phyloP scores from a whole-genome alignment of 495 filamentous ascomycete genomes.

The Tuber umbilicatum region DNA sequence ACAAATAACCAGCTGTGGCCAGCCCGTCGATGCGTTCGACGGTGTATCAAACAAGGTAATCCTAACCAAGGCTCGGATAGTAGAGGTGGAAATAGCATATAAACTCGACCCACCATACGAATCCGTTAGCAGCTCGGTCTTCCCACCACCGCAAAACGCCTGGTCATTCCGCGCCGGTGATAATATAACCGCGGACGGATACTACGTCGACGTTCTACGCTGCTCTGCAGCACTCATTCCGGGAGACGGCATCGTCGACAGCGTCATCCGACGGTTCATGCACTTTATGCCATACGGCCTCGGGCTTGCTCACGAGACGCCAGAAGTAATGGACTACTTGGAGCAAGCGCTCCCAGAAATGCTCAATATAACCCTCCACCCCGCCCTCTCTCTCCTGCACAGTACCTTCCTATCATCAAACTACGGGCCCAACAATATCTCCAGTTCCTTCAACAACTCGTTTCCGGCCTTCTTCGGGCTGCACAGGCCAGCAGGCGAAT shows the following conservation, averaged over 20 bases:
- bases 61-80: constrained; percentile 14
- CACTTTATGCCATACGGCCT: constrained; percentile 29
- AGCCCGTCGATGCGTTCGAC: background rate
- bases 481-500: constrained; percentile 21
- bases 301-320: constrained; percentile 12
- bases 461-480: constrained; percentile 30
- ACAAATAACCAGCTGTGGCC: constrained; percentile 24
- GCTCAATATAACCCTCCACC: constrained; percentile 27
- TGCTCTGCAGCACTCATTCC: constrained; percentile 28
- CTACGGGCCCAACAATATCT: constrained; percentile 14
- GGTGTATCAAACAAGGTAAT: constrained; percentile 12
- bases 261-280: constrained; percentile 28
- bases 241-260: constrained; percentile 28
- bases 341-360: constrained; percentile 20
- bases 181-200: constrained; percentile 19
- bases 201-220: constrained; percentile 27
- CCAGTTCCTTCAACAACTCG: constrained; percentile 20
- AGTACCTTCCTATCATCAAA: constrained; percentile 24
- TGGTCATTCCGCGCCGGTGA: constrained; percentile 27
- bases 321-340: constrained; percentile 12
- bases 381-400: constrained; percentile 23
- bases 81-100: constrained; percentile 25
- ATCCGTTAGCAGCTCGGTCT: constrained; percentile 12
- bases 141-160: constrained; percentile 17
- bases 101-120: constrained; percentile 30